Base-by-base conservation (phyloP, 106 monocot genomes). In the Allium fistulosum region DNA sequence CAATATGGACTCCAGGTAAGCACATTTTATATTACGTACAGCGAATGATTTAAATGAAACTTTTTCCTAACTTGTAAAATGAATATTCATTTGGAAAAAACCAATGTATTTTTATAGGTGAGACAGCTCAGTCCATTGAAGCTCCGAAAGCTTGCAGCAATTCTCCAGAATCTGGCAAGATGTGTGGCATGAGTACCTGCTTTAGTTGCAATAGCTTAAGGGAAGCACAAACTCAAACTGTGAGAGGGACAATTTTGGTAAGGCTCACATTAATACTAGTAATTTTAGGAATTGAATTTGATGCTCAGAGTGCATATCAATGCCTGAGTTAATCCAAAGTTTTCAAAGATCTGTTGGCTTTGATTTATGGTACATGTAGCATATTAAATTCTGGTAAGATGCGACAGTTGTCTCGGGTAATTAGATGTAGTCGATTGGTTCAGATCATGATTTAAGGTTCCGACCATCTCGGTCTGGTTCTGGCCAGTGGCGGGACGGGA, bases 1-100 rank as follows among this genome's bases (percentile, higher is more conserved):
- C 84, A 46, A 88, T 88, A 69, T 88, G 88, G 88, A 76, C 88
- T 17, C 88, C 88, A 79, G 88, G 88, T 68, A 76, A 69, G 75
- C 27, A 63, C 2, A 70, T 51, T 11, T 49, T 61, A 18, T 17
- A 12, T 69, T 8, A 60, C 11, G 55, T 13, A 60, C 50, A 6
- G 50, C 4, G 1, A 18, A 14, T 26, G 10, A 22, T 49, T 9
- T 15, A 17, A 2, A 37, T 37, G 15, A 13, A 46, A 12, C 16
- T 18, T 4, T 26, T 51, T 11, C 11, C 13, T 46, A 49, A 3
- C 16, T 61, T 47, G 57, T 8, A 61, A 17, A 51, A 26, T 49
- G 45, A 47, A 48, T 61, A 1, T 61, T 7, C 27, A 2, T 37
- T 5, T 50, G 58, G 47, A 13, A 62, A 1, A 37, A 37, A 37